phyloP scores from a whole-genome alignment of 2,329 filamentous ascomycete species.

The Juglanconis sp. region DNA sequence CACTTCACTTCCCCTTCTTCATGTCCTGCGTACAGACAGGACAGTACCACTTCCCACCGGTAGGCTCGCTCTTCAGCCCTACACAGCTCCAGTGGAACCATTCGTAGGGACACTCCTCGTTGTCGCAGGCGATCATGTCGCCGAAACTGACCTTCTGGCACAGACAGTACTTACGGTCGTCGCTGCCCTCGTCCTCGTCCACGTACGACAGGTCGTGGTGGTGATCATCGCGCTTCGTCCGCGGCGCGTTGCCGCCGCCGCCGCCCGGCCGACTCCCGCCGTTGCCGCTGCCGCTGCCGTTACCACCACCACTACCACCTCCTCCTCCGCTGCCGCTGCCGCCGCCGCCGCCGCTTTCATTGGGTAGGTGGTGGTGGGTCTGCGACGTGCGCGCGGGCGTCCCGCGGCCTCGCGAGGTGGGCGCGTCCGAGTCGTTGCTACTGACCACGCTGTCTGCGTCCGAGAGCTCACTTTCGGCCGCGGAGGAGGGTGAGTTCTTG shows the following conservation, averaged over 20 bases:
- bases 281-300: constrained; percentile 5
- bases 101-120: constrained; percentile 74
- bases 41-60: constrained; percentile 61
- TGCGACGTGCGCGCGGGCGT: constrained; percentile 29
- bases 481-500: constrained; percentile 61
- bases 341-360: constrained; percentile 22
- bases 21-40: constrained; percentile 57
- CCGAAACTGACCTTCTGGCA: constrained; percentile 82
- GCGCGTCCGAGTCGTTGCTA: constrained; percentile 47
- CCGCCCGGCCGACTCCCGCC: not conserved
- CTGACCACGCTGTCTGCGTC: constrained; percentile 55
- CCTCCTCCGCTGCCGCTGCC: not conserved
- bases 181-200: constrained; percentile 68
- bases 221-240: constrained; percentile 21
- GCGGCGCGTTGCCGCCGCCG: constrained; percentile 22
- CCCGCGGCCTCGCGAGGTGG: constrained; percentile 32
- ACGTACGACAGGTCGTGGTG: constrained; percentile 47
- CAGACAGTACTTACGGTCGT: constrained; percentile 78
- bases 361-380: not conserved
- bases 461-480: constrained; percentile 62
- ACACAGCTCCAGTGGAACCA: constrained; percentile 86
- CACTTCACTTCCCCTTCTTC: constrained; percentile 32
- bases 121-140: constrained; percentile 88
- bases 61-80: constrained; percentile 64
- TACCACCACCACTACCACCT: not conserved